Evolutionary conservation across 2,329 filamentous ascomycete species (phyloP), one percentile per base, ranked within the genome.

Genomic region (Madurella fahalii): DNA sequence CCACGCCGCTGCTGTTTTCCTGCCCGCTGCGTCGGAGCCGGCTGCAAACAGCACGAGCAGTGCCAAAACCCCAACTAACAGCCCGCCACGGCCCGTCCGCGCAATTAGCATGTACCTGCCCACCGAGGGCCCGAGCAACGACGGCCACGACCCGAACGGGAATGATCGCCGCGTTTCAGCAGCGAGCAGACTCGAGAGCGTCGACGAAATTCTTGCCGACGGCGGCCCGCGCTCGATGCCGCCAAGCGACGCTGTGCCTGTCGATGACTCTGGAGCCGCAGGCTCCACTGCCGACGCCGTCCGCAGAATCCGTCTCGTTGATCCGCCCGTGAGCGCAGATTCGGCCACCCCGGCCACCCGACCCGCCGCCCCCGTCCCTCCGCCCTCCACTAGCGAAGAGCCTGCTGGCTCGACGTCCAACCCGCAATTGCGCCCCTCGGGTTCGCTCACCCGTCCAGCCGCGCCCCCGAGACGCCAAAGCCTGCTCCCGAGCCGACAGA

Each of bases 401-500:
- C 11, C 34, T 20, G 52, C 37, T 40, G 50, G 39, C 18, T 43
- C 49, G 16, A 40, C 43, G 20, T 51, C 47, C 44, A 60, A 34
- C 57, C 51, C 54, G 55, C 40, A 53, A 62, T 54, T 51, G 56
- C 58, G 59, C 39, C 58, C 60, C 37, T 60, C 63, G 20, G 57
- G 61, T 48, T 66, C 70, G 45, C 64, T 66, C 48, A 58, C 49
- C 45, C 61, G 64, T 30, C 64, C 66, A 15, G 45, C 62, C 31
- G 67, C 59, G n/a, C 64, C 67, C 13, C 62, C 61, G 34, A 63
- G 73, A 57, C 71, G 70, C 51, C 76, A 78, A 63, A 77, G 75
- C 58, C 67, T 78, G 45, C 63, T 79, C 16, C 73, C 72, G 31
- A 71, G 66, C 62, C 72, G 68, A 58, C 78, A 76, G 62, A 72